Conservation (phyloP, 2,329 filamentous ascomycete species). For the Leptosphaerulina australis region DNA sequence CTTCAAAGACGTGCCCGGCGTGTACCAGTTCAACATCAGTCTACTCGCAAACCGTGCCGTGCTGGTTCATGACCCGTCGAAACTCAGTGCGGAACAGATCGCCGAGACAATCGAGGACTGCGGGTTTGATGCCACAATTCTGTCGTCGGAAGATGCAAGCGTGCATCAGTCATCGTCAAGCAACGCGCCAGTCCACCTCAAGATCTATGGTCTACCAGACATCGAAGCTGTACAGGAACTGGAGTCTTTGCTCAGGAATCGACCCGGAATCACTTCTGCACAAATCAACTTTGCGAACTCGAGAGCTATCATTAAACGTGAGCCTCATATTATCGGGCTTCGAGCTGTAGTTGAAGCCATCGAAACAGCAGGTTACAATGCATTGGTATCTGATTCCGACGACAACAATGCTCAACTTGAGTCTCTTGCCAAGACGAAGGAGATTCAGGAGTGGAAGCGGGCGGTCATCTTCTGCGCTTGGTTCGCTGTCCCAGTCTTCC, state of each 20-base stretch:
- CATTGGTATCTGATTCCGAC: slow-evolving; percentile 85
- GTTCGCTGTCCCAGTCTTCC: slow-evolving; percentile 88
- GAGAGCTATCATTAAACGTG: slow-evolving; percentile 74
- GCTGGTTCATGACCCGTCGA: slow-evolving; percentile 77
- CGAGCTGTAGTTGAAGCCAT: slow-evolving; percentile 81
- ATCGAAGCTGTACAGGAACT: slow-evolving; percentile 73
- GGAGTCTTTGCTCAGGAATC: slow-evolving; percentile 68
- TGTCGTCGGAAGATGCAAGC: slow-evolving; percentile 73
- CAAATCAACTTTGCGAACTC: slow-evolving; percentile 75
- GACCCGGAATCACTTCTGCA: slow-evolving; percentile 76
- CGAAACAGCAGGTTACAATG: slow-evolving; percentile 84
- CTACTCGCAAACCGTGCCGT: slow-evolving; percentile 90
- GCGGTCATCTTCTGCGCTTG: slow-evolving; percentile 78
- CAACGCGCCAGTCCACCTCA: slow-evolving; percentile 73
- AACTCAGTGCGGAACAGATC: slow-evolving; percentile 75
- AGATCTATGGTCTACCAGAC: slow-evolving; percentile 79
- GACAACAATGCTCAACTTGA: slow-evolving; percentile 97
- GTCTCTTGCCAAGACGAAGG: slow-evolving; percentile 92
- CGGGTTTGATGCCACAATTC: slow-evolving; percentile 83
- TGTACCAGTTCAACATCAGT: slow-evolving; percentile 92
- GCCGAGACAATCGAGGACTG: slow-evolving; percentile 84
- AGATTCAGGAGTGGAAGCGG: slow-evolving; percentile 89
- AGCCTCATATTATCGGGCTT: slow-evolving; percentile 74
- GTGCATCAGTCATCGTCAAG: slow-evolving; percentile 59
- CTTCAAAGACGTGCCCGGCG: slow-evolving; percentile 76